Percentiles rank a stretch among this genome's conserved stretches.
Evolutionary conservation across 805 yeast genomes (phyloP).

Genomic region (Metschnikowia similis): DNA sequence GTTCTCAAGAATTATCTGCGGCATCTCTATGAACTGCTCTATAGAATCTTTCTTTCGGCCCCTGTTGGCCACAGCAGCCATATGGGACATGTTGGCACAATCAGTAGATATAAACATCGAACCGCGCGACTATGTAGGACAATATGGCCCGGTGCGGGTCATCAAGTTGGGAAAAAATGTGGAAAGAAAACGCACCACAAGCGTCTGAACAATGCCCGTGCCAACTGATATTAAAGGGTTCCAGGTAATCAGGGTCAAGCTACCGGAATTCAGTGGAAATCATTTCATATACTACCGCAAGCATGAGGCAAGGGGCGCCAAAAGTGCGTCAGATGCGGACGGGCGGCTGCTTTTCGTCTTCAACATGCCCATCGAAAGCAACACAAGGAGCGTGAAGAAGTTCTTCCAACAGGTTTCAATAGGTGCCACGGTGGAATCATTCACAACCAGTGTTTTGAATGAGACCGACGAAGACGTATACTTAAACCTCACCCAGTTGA

Average conservation of each 20-base stretch:
- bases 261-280: slow-evolving; percentile 33
- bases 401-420: slow-evolving; percentile 57
- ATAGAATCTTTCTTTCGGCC: slow-evolving; percentile 51
- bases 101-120: background rate
- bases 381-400: slow-evolving; percentile 47
- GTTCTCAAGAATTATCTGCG: slow-evolving; percentile 44
- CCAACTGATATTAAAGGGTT: slow-evolving; percentile 53
- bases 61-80: slow-evolving; percentile 8
- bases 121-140: slow-evolving; percentile 2
- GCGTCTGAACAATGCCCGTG: slow-evolving; percentile 9
- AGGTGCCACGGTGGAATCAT: slow-evolving; percentile 59
- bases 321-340: slow-evolving; percentile 7
- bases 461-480: slow-evolving; percentile 44
- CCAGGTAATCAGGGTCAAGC: slow-evolving; percentile 44
- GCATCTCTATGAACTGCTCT: slow-evolving; percentile 45
- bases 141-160: slow-evolving; percentile 2
- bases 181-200: background rate
- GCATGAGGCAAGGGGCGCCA: slow-evolving; percentile 46
- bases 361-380: slow-evolving; percentile 68
- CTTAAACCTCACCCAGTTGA: slow-evolving; percentile 49
- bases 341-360: slow-evolving; percentile 63
- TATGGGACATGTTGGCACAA: background rate
- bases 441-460: slow-evolving; percentile 30
- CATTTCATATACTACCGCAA: slow-evolving; percentile 68
- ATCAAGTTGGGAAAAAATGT: slow-evolving; percentile 2